Base-by-base conservation (phyloP, 2,329 filamentous ascomycete species). In the Penicillium sp. region DNA sequence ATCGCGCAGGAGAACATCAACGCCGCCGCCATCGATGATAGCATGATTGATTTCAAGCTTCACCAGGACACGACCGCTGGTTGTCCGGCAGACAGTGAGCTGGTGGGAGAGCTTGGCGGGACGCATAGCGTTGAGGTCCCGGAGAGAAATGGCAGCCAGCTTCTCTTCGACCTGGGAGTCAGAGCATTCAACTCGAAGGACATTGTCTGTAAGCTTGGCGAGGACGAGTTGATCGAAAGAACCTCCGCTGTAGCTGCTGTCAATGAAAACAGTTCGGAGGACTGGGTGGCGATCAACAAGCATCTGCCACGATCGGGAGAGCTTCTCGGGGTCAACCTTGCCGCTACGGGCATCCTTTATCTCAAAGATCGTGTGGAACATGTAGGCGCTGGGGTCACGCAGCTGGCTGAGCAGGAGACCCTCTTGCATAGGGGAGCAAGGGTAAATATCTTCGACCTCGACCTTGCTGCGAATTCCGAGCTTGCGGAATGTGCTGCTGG, bases 41-140 rank as follows among this genome's bases (percentile, higher is more conserved):
- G 69, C 67, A 49, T 73, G 70, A 42, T 70, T 72, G 27, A 73
- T 70, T 50, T 71, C 69, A 7, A 73, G 50, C 45, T 72, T 71
- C 31, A 71, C 53, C 0, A 72, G 48, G 0, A 73, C 62, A 4
- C 63, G 57, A 2, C 66, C 68, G 33, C 55, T 60, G 7, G 57
- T 44, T 4, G 67, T 69, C 27, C 58, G 64, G 54, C 69, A 73
- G 10, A 74, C 54, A 1, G 64, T 67, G 11, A 74, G 25, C 38
- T 71, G 69, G 18, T 74, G 70, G 1, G 65, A 65, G 13, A 69
- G 60, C 27, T 65, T 69, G 4, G 53, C 54, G n/a, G 55, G 58
- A 4, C 63, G 57, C 36, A 58, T 56, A 11, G 55, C 52, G 38
- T 66, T 65, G 25, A 57, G 50, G 33, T 68, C 60, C 2, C 52